Base-by-base conservation (phyloP, 2,329 filamentous ascomycete genomes). In the Exophiala mesophila region DNA sequence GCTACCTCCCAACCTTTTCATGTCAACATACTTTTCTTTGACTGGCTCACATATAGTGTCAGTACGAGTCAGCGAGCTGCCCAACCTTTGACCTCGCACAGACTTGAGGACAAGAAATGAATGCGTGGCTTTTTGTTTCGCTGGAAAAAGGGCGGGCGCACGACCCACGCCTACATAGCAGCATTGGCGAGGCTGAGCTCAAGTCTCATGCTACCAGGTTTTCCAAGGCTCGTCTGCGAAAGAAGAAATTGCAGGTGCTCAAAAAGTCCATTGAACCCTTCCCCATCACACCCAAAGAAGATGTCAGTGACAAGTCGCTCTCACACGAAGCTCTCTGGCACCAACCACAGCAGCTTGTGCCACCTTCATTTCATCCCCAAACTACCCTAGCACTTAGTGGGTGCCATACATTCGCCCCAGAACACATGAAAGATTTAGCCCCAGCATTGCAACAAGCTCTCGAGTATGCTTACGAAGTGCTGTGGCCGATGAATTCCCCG, bases 401-500 rank as follows among this genome's bases (percentile, higher is more conserved):
- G n/a, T n/a, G n/a, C n/a, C n/a, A n/a, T 4, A 31, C 39, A 1
- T 42, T 42, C 18, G 1, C 3, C n/a, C 34, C 39, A 28, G 19
- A 21, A 8, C 39, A 36, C 13, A 13, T 33, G 21, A 7, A 21
- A 17, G 31, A 36, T 10, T 10, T 42, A 9, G 31, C 39, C 2
- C 30, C 20, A 5, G 4, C 30, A 7, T 20, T 42, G 39, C 32
- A 28, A n/a, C 6, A 19, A 10, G 20, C 18, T 16, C 32, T 42
- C 4, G 39, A 42, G 9, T 42, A 36, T 20, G 17, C n/a, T 5
- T 36, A 30, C 16, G 32, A 42, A 29, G 39, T 42, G n/a, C 32
- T 42, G 16, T 42, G 32, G 31, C 39, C 39, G 5, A 42, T 9
- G 13, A 42, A 42, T 17, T 28, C 30, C 9, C 39, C 39, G 4